Base-by-base conservation (phyloP, 129 eudicot genomes). In the Helianthus annuus region DNA sequence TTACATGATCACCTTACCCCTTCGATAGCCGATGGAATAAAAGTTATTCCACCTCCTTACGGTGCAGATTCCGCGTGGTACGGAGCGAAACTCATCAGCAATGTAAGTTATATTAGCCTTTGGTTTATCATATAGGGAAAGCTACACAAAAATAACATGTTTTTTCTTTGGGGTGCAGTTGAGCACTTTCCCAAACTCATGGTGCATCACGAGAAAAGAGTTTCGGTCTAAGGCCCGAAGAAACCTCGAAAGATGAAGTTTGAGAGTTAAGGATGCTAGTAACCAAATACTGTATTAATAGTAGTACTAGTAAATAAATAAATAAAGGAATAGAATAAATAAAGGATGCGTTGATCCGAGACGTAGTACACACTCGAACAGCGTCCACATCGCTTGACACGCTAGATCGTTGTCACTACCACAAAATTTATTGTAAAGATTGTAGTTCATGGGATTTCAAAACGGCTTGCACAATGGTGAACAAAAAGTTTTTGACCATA, bases 101-200 rank as follows among this genome's bases (percentile, higher is more conserved):
- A 32, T 60, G 66, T 60, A 60, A 60, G 66, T 6, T 12, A 5
- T 11, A 24, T 60, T 11, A 32, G 6, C 17, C 5, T 22, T 60
- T 29, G 34, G 66, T 32, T 29, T 29, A 24, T 58, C 4, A 29
- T 29, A 60, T 29, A 60, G 19, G 9, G 66, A 60, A 32, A 29
- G 19, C 19, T 12, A 29, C 45, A 29, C 7, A 53, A 53, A 53
- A 60, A 1, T 60, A 60, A 60, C 66, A 13, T 60, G 7, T 60
- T 60, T 32, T 19, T 12, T 24, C 2, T 11, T 13, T 29, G 42
- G 48, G 49, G 72, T 80, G 71, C 88, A 92, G 97, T 68, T 90
- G 85, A 90, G 98, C 91, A 94, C 87, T 36, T 94, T 94, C 64
- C 90, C 86, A n/a, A 69, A 75, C 72, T 80, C 97, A 11, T 94